phyloP scores from a whole-genome alignment of 2,329 filamentous ascomycete species.

The Epichloe aotearoae region DNA sequence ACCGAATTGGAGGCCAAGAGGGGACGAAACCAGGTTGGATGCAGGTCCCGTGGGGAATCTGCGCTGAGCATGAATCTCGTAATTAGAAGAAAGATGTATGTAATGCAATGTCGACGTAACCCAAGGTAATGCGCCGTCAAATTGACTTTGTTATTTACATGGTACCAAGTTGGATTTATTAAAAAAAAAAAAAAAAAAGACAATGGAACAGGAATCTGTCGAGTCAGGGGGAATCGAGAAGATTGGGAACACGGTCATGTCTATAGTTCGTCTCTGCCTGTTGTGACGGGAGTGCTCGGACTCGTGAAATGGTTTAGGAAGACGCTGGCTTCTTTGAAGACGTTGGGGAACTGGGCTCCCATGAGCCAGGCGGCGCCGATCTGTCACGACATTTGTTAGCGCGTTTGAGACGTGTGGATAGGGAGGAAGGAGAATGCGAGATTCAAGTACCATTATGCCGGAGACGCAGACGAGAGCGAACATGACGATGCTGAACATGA shows the following conservation, averaged over 20 bases:
- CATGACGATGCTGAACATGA: slow-evolving; percentile 55
- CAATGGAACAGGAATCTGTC: neutral
- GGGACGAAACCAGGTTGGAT: too few relatives aligned
- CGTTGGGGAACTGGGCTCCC: slow-evolving; percentile 65
- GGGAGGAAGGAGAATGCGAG: neutral
- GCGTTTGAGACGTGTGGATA: neutral
- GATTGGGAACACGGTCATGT: neutral
- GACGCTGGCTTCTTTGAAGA: slow-evolving; percentile 15
- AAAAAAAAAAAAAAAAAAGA: neutral
- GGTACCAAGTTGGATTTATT: neutral
- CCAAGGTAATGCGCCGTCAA: neutral
- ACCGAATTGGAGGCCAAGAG: too few relatives aligned
- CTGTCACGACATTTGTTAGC: slow-evolving; percentile 30
- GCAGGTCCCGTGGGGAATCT: neutral
- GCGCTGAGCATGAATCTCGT: neutral
- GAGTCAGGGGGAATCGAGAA: neutral
- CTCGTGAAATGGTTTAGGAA: slow-evolving; percentile 9
- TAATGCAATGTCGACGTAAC: neutral
- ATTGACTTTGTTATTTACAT: neutral
- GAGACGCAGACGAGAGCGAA: slow-evolving; percentile 59
- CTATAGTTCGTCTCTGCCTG: slow-evolving; percentile 24
- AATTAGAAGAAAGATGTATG: neutral
- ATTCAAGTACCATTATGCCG: slow-evolving; percentile 60
- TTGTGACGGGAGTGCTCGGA: slow-evolving; percentile 12
- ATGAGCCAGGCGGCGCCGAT: slow-evolving; percentile 64